These are phyloP conservation scores for Ambrosiella beaveri DNA, from an alignment of 2,329 filamentous ascomycete species.

Conservation along the genomic window DNA sequence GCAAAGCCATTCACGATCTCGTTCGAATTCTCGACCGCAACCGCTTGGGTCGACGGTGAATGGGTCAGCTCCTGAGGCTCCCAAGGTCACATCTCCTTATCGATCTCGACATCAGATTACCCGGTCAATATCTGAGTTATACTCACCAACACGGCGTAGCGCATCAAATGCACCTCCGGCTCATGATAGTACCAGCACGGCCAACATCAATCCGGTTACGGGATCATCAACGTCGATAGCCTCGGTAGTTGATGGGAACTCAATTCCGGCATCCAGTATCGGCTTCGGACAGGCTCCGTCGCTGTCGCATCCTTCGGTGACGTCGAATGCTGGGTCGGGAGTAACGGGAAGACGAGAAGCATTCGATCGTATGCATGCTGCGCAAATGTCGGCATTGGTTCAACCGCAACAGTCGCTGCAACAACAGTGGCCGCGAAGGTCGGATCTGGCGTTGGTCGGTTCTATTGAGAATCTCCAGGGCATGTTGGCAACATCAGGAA, in stretches of 20 bases:
- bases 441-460: not conserved
- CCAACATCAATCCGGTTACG: not conserved
- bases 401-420: not conserved
- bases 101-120: constrained; percentile 33
- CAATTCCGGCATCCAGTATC: constrained; percentile 19
- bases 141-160: constrained; percentile 22
- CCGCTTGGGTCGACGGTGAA: not conserved
- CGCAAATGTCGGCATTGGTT: constrained; percentile 7
- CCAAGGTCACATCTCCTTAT: constrained; percentile 11
- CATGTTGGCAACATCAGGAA: not conserved
- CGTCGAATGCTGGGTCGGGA: not conserved
- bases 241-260: constrained; percentile 9
- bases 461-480: not conserved
- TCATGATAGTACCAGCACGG: constrained; percentile 17
- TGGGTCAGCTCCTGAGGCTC: not conserved
- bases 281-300: not conserved
- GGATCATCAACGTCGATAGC: constrained; percentile 8
- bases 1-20: not conserved
- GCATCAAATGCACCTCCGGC: not conserved
- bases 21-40: not conserved
- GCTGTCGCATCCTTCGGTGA: not conserved
- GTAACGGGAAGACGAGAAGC: constrained; percentile 12
- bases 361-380: constrained; percentile 7
- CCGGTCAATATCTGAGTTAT: constrained; percentile 37
- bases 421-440: constrained; percentile 1